Evolutionary conservation across 768 basidiomycete species (phyloP).

Genomic region (Trametes cubensis): DNA sequence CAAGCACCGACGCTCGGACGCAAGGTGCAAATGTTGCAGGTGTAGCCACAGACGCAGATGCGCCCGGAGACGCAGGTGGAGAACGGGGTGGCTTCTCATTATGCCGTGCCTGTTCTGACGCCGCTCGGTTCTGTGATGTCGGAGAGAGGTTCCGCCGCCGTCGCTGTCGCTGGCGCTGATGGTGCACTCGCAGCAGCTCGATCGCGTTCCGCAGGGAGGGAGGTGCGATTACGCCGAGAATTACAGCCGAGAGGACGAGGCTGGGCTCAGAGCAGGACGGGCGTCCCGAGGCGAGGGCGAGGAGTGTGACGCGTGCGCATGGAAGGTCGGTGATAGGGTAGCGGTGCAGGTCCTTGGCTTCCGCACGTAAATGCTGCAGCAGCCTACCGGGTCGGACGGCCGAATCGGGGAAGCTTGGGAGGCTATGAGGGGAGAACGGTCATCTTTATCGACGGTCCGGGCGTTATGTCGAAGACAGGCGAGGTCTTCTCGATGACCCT

Average conservation of each 20-base stretch:
- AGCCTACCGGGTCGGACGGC: slow-evolving; percentile 2
- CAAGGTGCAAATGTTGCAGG: too few relatives aligned
- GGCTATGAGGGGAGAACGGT: not conserved
- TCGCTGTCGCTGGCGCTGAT: too few relatives aligned
- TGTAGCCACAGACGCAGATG: too few relatives aligned
- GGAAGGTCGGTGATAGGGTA: slow-evolving; percentile 6
- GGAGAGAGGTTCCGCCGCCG: not conserved
- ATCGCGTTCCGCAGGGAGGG: not conserved
- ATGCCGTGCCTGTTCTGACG: too few relatives aligned
- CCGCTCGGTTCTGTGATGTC: not conserved
- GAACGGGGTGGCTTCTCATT: too few relatives aligned
- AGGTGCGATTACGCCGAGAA: slow-evolving; percentile 1
- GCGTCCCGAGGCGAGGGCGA: not conserved
- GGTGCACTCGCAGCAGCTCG: too few relatives aligned
- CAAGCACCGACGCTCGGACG: too few relatives aligned
- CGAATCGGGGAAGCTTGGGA: not conserved
- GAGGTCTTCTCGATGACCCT: not conserved
- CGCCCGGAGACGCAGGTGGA: too few relatives aligned
- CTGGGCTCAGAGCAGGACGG: not conserved
- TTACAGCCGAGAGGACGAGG: slow-evolving; percentile 3
- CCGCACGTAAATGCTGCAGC: not conserved
- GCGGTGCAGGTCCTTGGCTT: slow-evolving; percentile 5
- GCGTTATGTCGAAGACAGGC: not conserved
- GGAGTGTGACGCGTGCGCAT: not conserved
- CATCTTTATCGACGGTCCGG: slow-evolving; percentile 3